phyloP scores from a whole-genome alignment of 805 yeast species.

The Zygosaccharomyces bailii region DNA sequence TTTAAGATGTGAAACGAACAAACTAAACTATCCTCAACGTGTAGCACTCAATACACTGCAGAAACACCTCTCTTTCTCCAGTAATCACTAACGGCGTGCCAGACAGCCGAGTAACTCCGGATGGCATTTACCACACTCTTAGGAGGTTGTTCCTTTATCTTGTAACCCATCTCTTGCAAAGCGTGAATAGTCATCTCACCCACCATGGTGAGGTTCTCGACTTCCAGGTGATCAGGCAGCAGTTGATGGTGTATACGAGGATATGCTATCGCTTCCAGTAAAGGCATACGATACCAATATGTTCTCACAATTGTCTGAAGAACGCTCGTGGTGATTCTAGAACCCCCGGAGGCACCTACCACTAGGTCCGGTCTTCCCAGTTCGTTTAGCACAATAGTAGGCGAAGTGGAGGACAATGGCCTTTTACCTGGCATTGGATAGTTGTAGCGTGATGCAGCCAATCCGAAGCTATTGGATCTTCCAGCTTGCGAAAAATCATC shows the following conservation, averaged over 20 bases:
- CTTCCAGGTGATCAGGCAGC: slow-evolving; percentile 61
- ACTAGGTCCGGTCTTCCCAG: slow-evolving; percentile 55
- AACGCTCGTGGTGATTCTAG: slow-evolving; percentile 77
- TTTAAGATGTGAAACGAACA: too few relatives aligned
- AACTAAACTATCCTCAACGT: slow-evolving; percentile 1
- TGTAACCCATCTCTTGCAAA: slow-evolving; percentile 49
- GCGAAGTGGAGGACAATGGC: slow-evolving; percentile 82
- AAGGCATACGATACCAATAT: slow-evolving; percentile 53
- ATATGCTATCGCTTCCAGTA: slow-evolving; percentile 66
- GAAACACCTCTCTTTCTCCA: slow-evolving; percentile 78
- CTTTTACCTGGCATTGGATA: slow-evolving; percentile 71
- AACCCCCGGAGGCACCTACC: slow-evolving; percentile 94
- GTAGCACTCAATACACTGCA: slow-evolving; percentile 17
- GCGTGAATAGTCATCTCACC: slow-evolving; percentile 40
- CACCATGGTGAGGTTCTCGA: slow-evolving; percentile 50
- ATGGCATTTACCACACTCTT: slow-evolving; percentile 60
- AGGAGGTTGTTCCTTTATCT: slow-evolving; percentile 40
- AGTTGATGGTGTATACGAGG: slow-evolving; percentile 91
- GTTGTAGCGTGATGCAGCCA: slow-evolving; percentile 78
- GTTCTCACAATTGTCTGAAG: slow-evolving; percentile 73
- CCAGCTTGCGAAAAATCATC: slow-evolving; percentile 85
- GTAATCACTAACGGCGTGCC: slow-evolving; percentile 81
- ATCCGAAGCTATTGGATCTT: slow-evolving; percentile 68
- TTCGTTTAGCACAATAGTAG: slow-evolving; percentile 58
- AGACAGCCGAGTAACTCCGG: slow-evolving; percentile 37